Evolutionary conservation across 768 basidiomycete species (phyloP), one percentile per base, ranked within the genome.

Genomic region (Rhodotorula diobovata): DNA sequence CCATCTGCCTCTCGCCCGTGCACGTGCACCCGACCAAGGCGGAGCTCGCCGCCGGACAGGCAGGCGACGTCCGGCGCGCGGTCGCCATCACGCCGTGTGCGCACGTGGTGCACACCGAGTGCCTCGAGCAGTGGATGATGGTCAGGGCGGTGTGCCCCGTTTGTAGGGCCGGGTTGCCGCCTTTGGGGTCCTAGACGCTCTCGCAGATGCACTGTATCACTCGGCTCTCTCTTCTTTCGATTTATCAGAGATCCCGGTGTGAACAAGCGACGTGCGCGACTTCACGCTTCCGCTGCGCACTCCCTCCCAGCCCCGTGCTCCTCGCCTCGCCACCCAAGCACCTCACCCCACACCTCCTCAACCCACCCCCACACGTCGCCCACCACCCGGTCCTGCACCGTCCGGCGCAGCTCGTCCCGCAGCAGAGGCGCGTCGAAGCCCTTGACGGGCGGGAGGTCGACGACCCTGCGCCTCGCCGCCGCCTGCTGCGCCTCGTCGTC

Each of bases 1-100:
- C 69, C n/a, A 77, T 78, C 61, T 78, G 78, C 57, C 60, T 78
- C 51, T 68, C 76, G 56, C 34, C 46, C 46, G 65, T 78, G 21
- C 67, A 69, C 46, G 23, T 78, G 25, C 37, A 60, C 21, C n/a
- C 66, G 16, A 35, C 61, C 30, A 66, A 72, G 61, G 34, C 18
- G 15, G 66, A 72, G 48, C 32, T 30, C 39, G 48, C 51, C 23
- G 20, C 45, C 5, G 68, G 57, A 28, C 11, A 60, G 59, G 67
- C 41, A 28, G 55, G 46, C 41, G 74, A 56, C 25, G 64, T 64
- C 10, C 15, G 60, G 14, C 9, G 5, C 34, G 50, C 39, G 62
- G 58, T 25, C 37, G 64, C 64, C 20, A 37, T 67, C 25, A 67
- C 78, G 32, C 78, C 78, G 30, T 78, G 78, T 43, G 63, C 67